Percentiles rank a stretch among this genome's conserved stretches.
phyloP scores from a whole-genome alignment of 805 yeast species.

The Myxozyma vanderwaltii region DNA sequence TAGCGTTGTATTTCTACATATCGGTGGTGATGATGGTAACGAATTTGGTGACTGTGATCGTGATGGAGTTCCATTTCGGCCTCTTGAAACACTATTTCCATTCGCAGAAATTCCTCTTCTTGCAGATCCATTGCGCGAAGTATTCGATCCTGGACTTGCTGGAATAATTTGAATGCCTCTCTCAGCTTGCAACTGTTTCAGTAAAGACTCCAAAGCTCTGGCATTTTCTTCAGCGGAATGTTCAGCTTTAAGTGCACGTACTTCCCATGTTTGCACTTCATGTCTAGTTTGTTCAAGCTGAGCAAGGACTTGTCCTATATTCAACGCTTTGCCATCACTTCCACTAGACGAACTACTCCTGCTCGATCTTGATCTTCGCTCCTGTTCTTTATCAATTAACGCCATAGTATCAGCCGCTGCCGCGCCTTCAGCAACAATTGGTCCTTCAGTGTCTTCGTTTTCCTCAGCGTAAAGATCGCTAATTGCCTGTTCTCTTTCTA shows the following conservation, averaged over 20 bases:
- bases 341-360: slow-evolving; percentile 10
- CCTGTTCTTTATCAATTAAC: slow-evolving; percentile 25
- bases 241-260: slow-evolving; percentile 26
- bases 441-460: slow-evolving; percentile 15
- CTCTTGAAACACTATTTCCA: neutral
- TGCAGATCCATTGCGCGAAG: slow-evolving; percentile 1
- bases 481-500: slow-evolving; percentile 29
- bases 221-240: slow-evolving; percentile 20
- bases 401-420: slow-evolving; percentile 30
- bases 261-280: slow-evolving; percentile 18
- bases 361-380: slow-evolving; percentile 8
- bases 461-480: slow-evolving; percentile 20
- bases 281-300: slow-evolving; percentile 26
- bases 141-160: neutral
- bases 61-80: neutral
- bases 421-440: slow-evolving; percentile 8
- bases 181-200: slow-evolving; percentile 12
- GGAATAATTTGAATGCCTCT: neutral
- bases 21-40: neutral
- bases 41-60: neutral
- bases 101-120: neutral
- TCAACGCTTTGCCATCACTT: slow-evolving; percentile 10
- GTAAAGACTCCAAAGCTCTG: slow-evolving; percentile 10
- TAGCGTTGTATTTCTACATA: slow-evolving; percentile 10
- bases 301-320: slow-evolving; percentile 14